Evolutionary conservation across 352 stramenopile genomes (phyloP), one percentile per base, ranked within the genome.

Genomic region (Globisporangium carolinianum): DNA sequence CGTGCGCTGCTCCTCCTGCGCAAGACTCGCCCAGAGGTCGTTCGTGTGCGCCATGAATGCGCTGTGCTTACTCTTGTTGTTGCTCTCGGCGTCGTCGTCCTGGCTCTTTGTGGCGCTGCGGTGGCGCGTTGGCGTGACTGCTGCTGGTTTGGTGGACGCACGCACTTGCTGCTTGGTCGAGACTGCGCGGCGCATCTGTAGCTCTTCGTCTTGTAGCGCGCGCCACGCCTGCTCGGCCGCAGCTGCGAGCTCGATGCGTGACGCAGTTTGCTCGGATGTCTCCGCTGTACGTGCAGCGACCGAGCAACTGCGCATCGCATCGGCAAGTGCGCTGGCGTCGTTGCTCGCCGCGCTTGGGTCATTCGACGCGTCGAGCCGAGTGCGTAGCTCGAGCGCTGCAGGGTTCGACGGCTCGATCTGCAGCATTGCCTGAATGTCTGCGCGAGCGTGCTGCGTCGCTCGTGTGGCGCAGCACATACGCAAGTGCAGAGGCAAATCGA

Each of bases 201-300:
- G 47, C 58, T 91, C 83, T 39, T 82, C 76, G 6, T 71, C 71
- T 60, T 90, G 82, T 6, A 92, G 58, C 6, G 64, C 56, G 32
- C 65, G 57, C 79, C 82, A 92, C 2, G 61, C 74, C 14, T 54
- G 42, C 56, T 79, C 64, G 17, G 66, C 69, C 11, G 67, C 55
- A 8, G 32, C 58, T 35, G 62, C 53, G 35, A 66, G 39, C 12
- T 57, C 45, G 17, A 55, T 7, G 8, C 47, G 58, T 32, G 53
- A 47, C 17, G 36, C 4, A 39, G 24, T 32, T 32, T 11, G 17
- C n/a, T 35, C 18, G 15, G 9, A 15, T 10, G 14, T 39, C 11
- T 47, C 37, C 17, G 46, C 46, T 15, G 15, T 18, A 15, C 38
- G 18, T 18, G 43, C 50, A 43, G 45, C 36, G 37, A 63, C 18